These are phyloP conservation scores for Sporopachydermia lactativora DNA, from an alignment of 805 yeast species.

Conservation along the genomic window DNA sequence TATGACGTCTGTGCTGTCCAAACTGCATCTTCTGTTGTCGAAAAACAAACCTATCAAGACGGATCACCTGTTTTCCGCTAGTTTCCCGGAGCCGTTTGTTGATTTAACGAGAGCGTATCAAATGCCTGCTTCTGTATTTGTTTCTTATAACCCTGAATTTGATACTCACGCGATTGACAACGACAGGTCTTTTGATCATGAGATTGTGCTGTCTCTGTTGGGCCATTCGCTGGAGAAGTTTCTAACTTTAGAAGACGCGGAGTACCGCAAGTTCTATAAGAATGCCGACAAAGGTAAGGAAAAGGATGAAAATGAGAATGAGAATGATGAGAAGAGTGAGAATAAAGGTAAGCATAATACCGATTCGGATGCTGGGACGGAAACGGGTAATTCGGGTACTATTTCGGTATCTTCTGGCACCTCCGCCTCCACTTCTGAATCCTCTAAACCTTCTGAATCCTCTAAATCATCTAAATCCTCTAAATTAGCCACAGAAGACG, in stretches of 20 bases:
- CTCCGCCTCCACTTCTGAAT: no score
- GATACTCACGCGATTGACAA: slow-evolving; percentile 49
- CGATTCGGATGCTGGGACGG: no score
- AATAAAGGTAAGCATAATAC: no score
- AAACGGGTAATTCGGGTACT: no score
- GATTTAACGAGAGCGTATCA: slow-evolving; percentile 30
- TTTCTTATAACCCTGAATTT: slow-evolving; percentile 29
- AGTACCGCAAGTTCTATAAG: slow-evolving; percentile 29
- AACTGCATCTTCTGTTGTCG: slow-evolving; percentile 59
- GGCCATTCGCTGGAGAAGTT: slow-evolving; percentile 74
- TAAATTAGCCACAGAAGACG: no score
- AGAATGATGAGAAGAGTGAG: no score
- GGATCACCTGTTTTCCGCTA: slow-evolving; percentile 14
- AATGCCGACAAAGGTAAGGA: slow-evolving; percentile 6
- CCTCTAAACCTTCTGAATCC: no score
- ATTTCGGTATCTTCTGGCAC: no score
- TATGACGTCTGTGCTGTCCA: slow-evolving; percentile 62
- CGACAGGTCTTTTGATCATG: slow-evolving; percentile 54
- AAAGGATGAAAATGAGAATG: slow-evolving; percentile 9
- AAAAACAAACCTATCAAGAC: slow-evolving; percentile 42
- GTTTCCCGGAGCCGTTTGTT: slow-evolving; percentile 11
- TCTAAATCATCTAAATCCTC: no score
- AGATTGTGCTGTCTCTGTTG: slow-evolving; percentile 51
- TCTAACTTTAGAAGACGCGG: slow-evolving; percentile 44
- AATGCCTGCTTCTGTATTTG: slow-evolving; percentile 41